Evolutionary conservation across 495 filamentous ascomycete genomes (phyloP), one percentile per base, ranked within the genome.

Genomic region (Corynascus novoguineensis): DNA sequence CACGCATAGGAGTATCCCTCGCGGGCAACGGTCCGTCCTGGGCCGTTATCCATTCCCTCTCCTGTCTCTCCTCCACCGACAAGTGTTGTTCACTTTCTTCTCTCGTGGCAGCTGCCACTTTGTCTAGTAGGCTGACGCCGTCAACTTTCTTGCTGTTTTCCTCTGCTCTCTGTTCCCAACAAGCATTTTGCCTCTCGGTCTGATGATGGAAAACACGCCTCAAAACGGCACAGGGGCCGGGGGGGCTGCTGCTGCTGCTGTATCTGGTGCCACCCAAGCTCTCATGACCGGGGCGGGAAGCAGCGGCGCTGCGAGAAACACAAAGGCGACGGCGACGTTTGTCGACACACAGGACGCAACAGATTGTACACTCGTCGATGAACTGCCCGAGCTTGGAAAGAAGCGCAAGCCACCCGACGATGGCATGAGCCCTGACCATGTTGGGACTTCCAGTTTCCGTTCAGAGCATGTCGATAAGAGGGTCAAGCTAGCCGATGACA

Each of bases 381-480:
- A 53, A 53, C 22, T 47, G 22, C 48, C 49, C 41, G 55, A 5
- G 24, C 38, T 52, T 15, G 68, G 65, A 17, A 73, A 57, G 48
- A 80, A 78, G 61, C 71, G 75, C 41, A 78, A 75, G 50, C 61
- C 66, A 22, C 55, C 49, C 28, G 55, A 46, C 24, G 47, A 49
- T 37, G 35, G 21, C 45, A 14, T 37, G 14, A 49, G 55, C 17
- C 24, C 45, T 14, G 32, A 45, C 24, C 37, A 9, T 12, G 10
- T 21, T 34, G 56, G 57, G 17, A 31, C 37, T 15, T 2, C 45
- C 9, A 22, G 32, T 29, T n/a, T 34, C 15, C 50, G 40, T 31
- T 61, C 53, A 54, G 24, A 58, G 42, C 49, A n/a, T 11, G 17
- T 2, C 10, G 1, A 57, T 53, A 76, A 74, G 60, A 74, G 66